Base-by-base conservation (phyloP, 441 rosid genomes). In the Eutrema salsugineum region DNA sequence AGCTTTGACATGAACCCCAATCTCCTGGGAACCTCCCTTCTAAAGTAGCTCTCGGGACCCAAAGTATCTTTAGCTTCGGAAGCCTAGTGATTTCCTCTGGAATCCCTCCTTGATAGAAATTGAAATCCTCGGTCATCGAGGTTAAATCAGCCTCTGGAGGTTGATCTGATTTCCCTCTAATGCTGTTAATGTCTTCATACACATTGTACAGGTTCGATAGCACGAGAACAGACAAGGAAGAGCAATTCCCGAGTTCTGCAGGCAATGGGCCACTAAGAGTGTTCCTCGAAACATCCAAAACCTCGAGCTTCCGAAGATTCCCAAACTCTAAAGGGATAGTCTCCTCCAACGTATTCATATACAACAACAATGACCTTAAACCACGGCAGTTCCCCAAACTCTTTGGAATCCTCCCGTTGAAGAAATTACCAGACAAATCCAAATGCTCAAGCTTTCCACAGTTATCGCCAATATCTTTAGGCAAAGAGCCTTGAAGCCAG, bases 281-380 rank as follows among this genome's bases (percentile, higher is more conserved):
- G 74, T 88, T 88, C 77, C 82, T 79, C 1, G 93, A 85, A 47
- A 88, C 83, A 72, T 88, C 91, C 67, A 88, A 76, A 49, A 85
- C 83, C 67, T 86, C 82, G n/a, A 88, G 87, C 66, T 80, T 81
- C 77, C 35, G 60, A 39, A 88, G 83, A 66, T 60, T 62, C 40
- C 91, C 91, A 32, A 88, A 78, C 53, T 80, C 85, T 20, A 55
- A 11, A 27, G 93, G 91, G 60, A 88, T 79, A 56, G 70, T 79
- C 42, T 77, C 89, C 57, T 80, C 83, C 80, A 88, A 83, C 79
- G 81, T 76, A 79, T 88, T 88, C 4, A 82, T 77, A 70, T 68
- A 86, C 79, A 88, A 63, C 76, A 88, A 50, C 76, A 88, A 80
- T 0, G 86, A 82, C 70, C 63, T 75, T 43, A 86, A 71, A 78